Conservation (phyloP, 257 asterid genomes). For the Solanum acaule region DNA sequence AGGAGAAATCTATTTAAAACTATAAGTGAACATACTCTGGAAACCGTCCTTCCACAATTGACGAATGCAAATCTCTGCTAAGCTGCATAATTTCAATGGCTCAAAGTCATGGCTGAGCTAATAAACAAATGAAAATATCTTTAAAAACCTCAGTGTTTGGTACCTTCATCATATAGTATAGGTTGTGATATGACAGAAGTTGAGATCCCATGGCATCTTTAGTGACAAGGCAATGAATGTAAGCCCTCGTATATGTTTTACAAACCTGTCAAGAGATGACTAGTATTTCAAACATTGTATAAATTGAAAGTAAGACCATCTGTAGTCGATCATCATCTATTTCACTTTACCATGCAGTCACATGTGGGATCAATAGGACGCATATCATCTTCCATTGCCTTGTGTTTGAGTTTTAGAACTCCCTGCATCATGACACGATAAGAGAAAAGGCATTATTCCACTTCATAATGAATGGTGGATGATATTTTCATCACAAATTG, state of each 20-base stretch:
- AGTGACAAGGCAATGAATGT: constrained; percentile 87
- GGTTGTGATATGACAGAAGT: constrained; percentile 83
- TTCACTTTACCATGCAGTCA: constrained; percentile 69
- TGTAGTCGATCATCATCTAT: neutral
- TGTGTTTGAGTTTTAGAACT: constrained; percentile 72
- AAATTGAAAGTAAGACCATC: neutral
- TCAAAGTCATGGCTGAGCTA: constrained; percentile 1
- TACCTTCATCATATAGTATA: constrained; percentile 91
- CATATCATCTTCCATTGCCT: constrained; percentile 74
- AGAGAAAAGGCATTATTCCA: neutral
- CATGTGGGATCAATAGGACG: constrained; percentile 76
- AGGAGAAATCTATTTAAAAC: neutral
- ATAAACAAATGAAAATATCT: neutral
- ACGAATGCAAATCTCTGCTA: constrained; percentile 79
- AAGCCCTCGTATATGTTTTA: constrained; percentile 80
- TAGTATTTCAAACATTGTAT: neutral
- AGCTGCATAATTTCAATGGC: constrained; percentile 50
- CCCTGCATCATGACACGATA: constrained; percentile 46
- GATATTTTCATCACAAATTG: neutral
- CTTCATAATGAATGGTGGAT: neutral
- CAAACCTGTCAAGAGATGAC: constrained; percentile 49
- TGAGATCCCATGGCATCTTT: constrained; percentile 99
- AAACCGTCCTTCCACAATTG: constrained; percentile 71
- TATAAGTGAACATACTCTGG: constrained; percentile 51
- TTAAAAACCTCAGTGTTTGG: neutral